phyloP scores from a whole-genome alignment of 2,329 filamentous ascomycete species.

The Clonostachys solani region DNA sequence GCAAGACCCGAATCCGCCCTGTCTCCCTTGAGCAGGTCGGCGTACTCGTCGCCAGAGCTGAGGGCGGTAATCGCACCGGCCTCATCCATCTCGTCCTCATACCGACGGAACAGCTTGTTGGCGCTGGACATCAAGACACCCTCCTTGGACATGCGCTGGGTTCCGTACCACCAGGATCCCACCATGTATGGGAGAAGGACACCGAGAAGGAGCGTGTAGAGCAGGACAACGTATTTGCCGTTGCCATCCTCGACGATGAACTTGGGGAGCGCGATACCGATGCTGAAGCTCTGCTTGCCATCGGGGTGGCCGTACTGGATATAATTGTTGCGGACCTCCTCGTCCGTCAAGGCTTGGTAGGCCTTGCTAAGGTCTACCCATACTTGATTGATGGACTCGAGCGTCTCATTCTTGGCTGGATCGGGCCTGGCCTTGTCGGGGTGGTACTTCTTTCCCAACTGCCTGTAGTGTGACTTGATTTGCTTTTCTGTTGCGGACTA shows the following conservation, averaged over 20 bases:
- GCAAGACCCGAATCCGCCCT: conserved; percentile 77
- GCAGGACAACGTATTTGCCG: conserved; percentile 88
- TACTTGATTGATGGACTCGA: conserved; percentile 76
- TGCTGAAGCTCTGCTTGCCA: conserved; percentile 96
- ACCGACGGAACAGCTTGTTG: conserved; percentile 91
- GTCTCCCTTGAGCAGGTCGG: conserved; percentile 68
- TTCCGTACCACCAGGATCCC: conserved; percentile 98
- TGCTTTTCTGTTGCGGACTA: conserved; percentile 80
- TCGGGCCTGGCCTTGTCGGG: conserved; percentile 91
- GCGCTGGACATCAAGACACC: conserved; percentile 90
- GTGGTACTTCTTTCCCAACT: conserved; percentile 80
- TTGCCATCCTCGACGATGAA: conserved; percentile 91
- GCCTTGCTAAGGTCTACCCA: conserved; percentile 97
- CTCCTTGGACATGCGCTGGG: conserved; percentile 88
- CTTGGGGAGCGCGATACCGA: conserved; percentile 91
- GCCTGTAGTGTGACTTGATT: conserved; percentile 89
- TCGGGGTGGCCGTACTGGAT: conserved; percentile 95
- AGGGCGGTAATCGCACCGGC: conserved; percentile 76
- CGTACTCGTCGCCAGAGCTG: conserved; percentile 83
- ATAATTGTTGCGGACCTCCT: conserved; percentile 96
- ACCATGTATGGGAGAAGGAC: conserved; percentile 90
- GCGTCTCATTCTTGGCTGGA: conserved; percentile 80
- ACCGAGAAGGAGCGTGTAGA: conserved; percentile 85
- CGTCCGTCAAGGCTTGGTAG: conserved; percentile 95
- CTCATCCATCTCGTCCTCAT: conserved; percentile 77